Conservation (phyloP, 768 basidiomycete genomes). For the Suillus americanus region DNA sequence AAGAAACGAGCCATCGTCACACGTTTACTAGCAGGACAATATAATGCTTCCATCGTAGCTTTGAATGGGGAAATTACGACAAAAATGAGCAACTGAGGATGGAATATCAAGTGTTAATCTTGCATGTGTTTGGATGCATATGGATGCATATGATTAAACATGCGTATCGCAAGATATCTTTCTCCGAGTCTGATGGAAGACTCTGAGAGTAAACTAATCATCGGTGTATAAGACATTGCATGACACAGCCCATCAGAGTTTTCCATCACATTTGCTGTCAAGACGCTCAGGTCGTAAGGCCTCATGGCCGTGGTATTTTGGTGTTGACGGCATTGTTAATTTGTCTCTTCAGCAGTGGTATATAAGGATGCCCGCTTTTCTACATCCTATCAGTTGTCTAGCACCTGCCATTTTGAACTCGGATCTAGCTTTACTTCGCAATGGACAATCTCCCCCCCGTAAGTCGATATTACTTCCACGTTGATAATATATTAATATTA, state of each 20-base stretch:
- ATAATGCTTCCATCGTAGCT: background rate
- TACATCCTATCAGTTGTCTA: background rate
- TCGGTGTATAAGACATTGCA: background rate
- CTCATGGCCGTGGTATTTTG: background rate
- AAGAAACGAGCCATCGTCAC: background rate
- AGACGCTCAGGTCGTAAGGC: background rate
- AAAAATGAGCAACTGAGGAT: background rate
- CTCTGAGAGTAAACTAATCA: background rate
- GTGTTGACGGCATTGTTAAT: background rate
- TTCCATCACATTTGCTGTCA: background rate
- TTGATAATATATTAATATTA: background rate
- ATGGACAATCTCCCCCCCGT: background rate
- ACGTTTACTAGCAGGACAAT: background rate
- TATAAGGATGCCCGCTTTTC: background rate
- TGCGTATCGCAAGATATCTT: background rate
- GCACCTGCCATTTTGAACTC: background rate
- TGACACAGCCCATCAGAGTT: background rate
- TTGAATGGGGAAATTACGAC: background rate
- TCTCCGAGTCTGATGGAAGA: background rate
- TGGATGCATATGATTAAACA: background rate
- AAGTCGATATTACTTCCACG: background rate
- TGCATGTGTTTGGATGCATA: background rate
- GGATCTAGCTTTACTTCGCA: background rate
- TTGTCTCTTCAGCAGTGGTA: background rate
- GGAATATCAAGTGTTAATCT: background rate